A percentile compares a stretch with the other conserved stretches of the same genome.
phyloP scores from a whole-genome alignment of 2,329 filamentous ascomycete genomes.

The Rutstroemia sp. region DNA sequence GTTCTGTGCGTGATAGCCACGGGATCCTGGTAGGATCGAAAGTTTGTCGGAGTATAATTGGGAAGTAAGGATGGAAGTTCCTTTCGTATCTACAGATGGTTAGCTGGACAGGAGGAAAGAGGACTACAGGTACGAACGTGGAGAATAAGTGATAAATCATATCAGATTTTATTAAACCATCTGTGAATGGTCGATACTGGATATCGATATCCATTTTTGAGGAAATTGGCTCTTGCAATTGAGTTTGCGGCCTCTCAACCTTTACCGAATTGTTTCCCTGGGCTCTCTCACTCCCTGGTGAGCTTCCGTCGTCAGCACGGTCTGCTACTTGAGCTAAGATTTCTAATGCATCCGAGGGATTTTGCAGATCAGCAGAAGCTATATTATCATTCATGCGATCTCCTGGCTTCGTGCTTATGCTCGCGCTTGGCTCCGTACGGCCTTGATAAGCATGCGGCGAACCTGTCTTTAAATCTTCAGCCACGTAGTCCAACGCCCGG shows the following conservation, averaged over 20 bases:
- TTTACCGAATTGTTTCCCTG: constrained; percentile 6
- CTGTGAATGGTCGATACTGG: constrained; percentile 24
- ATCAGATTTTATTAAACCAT: constrained; percentile 22
- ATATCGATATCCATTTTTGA: constrained; percentile 19
- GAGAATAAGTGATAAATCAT: constrained; percentile 24
- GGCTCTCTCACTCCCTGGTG: constrained; percentile 17
- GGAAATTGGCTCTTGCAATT: constrained; percentile 10
- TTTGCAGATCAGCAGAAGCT: constrained; percentile 27
- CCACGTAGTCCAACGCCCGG: not conserved
- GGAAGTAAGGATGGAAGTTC: constrained; percentile 61
- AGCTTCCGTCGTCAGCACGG: constrained; percentile 25
- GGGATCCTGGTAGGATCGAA: constrained; percentile 45
- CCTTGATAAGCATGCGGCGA: constrained; percentile 14
- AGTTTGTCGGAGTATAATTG: constrained; percentile 49
- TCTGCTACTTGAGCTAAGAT: constrained; percentile 29
- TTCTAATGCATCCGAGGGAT: constrained; percentile 29
- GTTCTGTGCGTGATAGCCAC: constrained; percentile 49
- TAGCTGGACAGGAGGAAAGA: not conserved
- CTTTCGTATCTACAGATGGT: constrained; percentile 20
- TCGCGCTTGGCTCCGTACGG: constrained; percentile 16
- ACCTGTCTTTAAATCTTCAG: constrained; percentile 13
- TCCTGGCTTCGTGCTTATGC: constrained; percentile 14
- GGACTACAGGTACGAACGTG: constrained; percentile 15
- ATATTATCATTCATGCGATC: constrained; percentile 22
- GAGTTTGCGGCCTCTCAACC: constrained; percentile 1